Conservation (phyloP, 2,329 filamentous ascomycete species). For the Pseudocercospora musae region DNA sequence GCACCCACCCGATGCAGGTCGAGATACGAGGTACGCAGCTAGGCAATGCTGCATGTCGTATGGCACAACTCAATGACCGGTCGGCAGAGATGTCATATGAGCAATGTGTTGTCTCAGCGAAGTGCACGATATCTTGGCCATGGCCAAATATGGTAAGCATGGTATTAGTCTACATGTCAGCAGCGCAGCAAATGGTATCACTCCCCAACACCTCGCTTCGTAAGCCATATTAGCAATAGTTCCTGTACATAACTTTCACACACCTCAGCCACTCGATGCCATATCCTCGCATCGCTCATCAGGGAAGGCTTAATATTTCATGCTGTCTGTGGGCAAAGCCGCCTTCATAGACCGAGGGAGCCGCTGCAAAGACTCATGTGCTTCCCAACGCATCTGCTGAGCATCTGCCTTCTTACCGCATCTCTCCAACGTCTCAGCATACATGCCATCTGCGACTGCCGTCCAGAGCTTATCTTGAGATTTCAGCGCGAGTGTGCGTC, state of each 20-base stretch:
- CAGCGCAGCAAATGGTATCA: not conserved
- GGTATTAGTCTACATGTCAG: not conserved
- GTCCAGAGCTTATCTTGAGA: conserved; percentile 37
- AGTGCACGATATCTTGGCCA: not conserved
- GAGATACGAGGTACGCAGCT: not conserved
- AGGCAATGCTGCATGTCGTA: not conserved
- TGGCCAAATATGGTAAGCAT: not conserved
- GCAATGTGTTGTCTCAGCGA: not conserved
- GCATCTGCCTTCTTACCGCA: conserved; percentile 51
- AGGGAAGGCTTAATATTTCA: not conserved
- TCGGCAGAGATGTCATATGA: not conserved
- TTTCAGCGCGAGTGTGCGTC: conserved; percentile 56
- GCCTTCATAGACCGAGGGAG: conserved; percentile 22
- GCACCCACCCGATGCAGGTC: not conserved
- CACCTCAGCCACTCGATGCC: not conserved
- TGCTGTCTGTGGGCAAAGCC: conserved; percentile 6
- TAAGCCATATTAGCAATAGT: not conserved
- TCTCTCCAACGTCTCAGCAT: conserved; percentile 70
- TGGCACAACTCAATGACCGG: not conserved
- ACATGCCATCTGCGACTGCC: conserved; percentile 73
- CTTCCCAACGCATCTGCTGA: conserved; percentile 22
- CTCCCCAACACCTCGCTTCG: not conserved
- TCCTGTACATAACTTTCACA: not conserved
- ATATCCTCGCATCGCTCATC: not conserved
- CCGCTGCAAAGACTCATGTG: conserved; percentile 19